Conservation (phyloP, 768 basidiomycete species). For the Hirschioporus abietinus region DNA sequence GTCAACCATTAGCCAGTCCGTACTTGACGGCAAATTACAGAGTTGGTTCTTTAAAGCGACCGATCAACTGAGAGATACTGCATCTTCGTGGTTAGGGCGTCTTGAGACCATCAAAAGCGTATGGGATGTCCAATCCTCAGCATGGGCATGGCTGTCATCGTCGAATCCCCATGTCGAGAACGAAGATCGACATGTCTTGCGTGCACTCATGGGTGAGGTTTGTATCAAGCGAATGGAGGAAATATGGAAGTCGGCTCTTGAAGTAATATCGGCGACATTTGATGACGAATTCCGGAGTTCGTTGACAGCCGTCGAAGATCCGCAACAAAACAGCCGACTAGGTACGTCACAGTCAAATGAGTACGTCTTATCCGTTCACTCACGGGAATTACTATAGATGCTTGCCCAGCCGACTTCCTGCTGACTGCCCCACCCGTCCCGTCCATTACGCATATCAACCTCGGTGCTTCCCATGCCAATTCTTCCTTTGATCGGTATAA, state of each 20-base stretch:
- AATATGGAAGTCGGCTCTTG: constrained; percentile 55
- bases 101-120: constrained; percentile 60
- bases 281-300: constrained; percentile 40
- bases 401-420: constrained; percentile 47
- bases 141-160: constrained; percentile 38
- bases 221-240: constrained; percentile 47
- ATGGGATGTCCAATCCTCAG: constrained; percentile 60
- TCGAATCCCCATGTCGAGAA: constrained; percentile 37
- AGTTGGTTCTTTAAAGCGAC: constrained; percentile 62
- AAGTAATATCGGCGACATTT: constrained; percentile 21
- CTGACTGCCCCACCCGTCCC: constrained; percentile 51
- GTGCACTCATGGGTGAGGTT: constrained; percentile 44
- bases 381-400: constrained; percentile 31
- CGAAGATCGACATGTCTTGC: constrained; percentile 41
- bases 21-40: constrained; percentile 42
- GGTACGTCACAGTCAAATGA: constrained; percentile 24
- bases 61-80: constrained; percentile 36
- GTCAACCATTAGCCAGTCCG: constrained; percentile 39
- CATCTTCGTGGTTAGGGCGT: constrained; percentile 52
- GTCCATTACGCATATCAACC: constrained; percentile 33
- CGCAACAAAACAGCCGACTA: constrained; percentile 24
- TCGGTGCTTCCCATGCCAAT: constrained; percentile 30
- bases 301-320: constrained; percentile 35
- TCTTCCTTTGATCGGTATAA: constrained; percentile 59
- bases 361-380: constrained; percentile 6